Base-by-base conservation (phyloP, 2,329 filamentous ascomycete species). In the Fusarium robinianum region DNA sequence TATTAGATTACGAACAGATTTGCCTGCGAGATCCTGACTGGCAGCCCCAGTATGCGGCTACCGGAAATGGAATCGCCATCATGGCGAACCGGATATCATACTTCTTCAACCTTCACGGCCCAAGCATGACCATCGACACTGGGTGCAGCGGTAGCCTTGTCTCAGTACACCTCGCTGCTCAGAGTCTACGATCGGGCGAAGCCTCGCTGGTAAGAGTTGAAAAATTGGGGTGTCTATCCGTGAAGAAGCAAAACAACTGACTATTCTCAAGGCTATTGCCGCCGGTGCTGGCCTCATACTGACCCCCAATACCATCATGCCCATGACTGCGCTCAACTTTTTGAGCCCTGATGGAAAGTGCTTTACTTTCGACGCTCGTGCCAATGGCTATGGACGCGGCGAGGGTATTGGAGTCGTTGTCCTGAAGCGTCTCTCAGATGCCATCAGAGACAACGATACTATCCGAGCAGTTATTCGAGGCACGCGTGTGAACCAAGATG, bases 371-470 rank as follows among this genome's bases (percentile, higher is more conserved):
- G 82, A 83, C 53, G 60, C 69, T n/a, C 71, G 72, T 3, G 83
- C 80, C 12, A 78, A 80, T 45, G 84, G 84, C 1, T 87, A 86
- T 57, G 81, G 77, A 0, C 72, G 83, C 21, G 83, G 82, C 2
- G 84, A 87, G 57, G 84, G 83, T 1, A 70, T 79, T 17, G 80
- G 74, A 0, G 72, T 79, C n/a, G 63, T 87, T 2, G 57, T 85
- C 4, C 58, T 87, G 32, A 86, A 86, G 63, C 73, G 73, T 2
- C 66, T 86, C 0, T 66, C 71, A 5, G 76, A 82, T 59, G 83
- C 83, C 1, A 53, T 85, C 5, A 66, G 68, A 8, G 78, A 81
- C 52, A 78, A 79, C n/a, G 80, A 86, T 57, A 75, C 74, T 0
- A 78, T 83, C 39, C 72, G 77, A 8, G 75, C 72, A 8, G 70